Conservation (phyloP, 495 filamentous ascomycete genomes). For the Daldinia loculata region DNA sequence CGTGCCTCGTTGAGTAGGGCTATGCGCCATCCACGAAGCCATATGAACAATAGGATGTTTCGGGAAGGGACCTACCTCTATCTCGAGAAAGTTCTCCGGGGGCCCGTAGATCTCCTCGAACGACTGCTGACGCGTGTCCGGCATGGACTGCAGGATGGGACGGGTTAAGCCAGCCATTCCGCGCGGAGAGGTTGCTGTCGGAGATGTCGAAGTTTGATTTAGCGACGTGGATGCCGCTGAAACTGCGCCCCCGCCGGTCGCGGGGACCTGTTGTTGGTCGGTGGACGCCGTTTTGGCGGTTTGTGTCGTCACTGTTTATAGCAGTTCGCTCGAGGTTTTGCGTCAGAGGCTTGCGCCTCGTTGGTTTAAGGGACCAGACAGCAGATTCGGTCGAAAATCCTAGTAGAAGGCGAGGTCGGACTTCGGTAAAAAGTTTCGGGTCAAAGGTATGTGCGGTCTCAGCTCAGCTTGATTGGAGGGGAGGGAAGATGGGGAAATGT, state of each 20-base stretch:
- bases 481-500: conserved; percentile 8
- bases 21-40: not conserved
- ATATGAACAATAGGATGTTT: not conserved
- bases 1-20: not conserved
- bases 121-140: conserved; percentile 86
- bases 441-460: conserved; percentile 9
- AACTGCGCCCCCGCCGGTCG: conserved; percentile 33
- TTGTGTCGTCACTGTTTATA: conserved; percentile 29
- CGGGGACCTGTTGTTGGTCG: conserved; percentile 38
- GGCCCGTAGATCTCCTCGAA: conserved; percentile 99
- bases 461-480: conserved; percentile 13
- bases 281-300: conserved; percentile 54
- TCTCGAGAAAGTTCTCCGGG: conserved; percentile 98
- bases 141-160: conserved; percentile 80
- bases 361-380: conserved; percentile 19
- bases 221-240: conserved; percentile 49
- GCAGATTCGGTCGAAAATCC: not conserved
- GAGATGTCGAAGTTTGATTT: conserved; percentile 34
- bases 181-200: conserved; percentile 39
- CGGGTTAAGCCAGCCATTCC: conserved; percentile 56
- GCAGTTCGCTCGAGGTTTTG: conserved; percentile 16
- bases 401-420: not conserved
- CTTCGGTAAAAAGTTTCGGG: not conserved
- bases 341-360: conserved; percentile 30
- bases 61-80: conserved; percentile 71